Evolutionary conservation across 164 flowering plant genomes (phyloP).

Genomic region (Taxillus chinensis): DNA sequence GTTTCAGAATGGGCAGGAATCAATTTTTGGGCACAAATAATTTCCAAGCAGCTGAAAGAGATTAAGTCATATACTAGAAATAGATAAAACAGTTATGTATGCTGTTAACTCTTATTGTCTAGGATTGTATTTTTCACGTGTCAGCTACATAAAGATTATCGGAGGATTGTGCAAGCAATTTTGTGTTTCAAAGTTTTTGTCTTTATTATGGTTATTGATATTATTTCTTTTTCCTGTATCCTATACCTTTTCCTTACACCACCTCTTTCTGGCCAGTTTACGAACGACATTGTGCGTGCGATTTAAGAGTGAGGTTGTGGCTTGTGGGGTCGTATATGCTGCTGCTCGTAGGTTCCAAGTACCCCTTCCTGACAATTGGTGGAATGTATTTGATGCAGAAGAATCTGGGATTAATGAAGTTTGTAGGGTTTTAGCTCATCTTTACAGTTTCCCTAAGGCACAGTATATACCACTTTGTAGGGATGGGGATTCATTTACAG

Average conservation of each 20-base stretch:
- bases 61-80: too few species aligned
- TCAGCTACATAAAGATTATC: too few species aligned
- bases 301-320: slow-evolving; percentile 93
- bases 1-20: too few species aligned
- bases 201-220: not conserved
- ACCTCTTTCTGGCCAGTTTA: slow-evolving; percentile 36
- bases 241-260: not conserved
- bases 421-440: slow-evolving; percentile 75
- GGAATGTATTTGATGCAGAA: slow-evolving; percentile 94
- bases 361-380: slow-evolving; percentile 97
- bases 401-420: slow-evolving; percentile 87
- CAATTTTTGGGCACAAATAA: too few species aligned
- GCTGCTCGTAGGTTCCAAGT: slow-evolving; percentile 90
- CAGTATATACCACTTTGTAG: slow-evolving; percentile 70
- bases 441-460: slow-evolving; percentile 85
- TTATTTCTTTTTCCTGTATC: not conserved
- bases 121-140: too few species aligned
- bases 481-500: slow-evolving; percentile 56
- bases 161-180: too few species aligned
- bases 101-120: too few species aligned
- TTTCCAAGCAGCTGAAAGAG: too few species aligned
- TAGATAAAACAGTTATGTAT: too few species aligned
- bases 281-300: slow-evolving; percentile 89
- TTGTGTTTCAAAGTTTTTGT: too few species aligned
- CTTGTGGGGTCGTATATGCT: slow-evolving; percentile 97